Base-by-base conservation (phyloP, 1,284 basidiomycete species). In the Mycosarcoma maydis region DNA sequence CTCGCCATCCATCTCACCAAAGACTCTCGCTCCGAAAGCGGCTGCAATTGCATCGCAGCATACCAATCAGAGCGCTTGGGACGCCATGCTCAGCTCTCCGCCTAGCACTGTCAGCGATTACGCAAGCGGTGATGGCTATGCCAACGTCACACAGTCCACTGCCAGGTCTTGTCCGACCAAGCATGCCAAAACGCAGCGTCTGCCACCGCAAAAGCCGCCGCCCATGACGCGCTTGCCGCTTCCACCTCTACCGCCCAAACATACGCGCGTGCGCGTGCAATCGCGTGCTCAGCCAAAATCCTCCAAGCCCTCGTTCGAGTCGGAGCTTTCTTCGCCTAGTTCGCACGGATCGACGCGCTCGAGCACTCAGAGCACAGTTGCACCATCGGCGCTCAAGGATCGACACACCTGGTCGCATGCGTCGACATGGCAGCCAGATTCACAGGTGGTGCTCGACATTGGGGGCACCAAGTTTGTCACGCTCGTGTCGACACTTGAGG, bases 181-280 rank as follows among this genome's bases (percentile, higher is more conserved):
- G 24, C 33, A 39, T 4, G 19, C 20, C 36, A 67, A 67, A 7
- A 11, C 48, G 7, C 45, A 48, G 3, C 41, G 43, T 14, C 19
- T 69, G 22, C 66, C 66, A 7, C 66, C 66, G 16, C 66, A 55
- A n/a, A 69, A 69, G 42, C 66, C 66, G 13, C 66, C 66, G 6
- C 66, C 66, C 8, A 53, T 50, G 16, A 23, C 30, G 3, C 14
- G 34, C n/a, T 54, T 51, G n/a, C 66, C 65, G 4, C 58, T 47
- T 4, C 54, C 51, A 4, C 64, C 57, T n/a, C 42, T 52, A 19
- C 27, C 27, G 13, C 27, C 27, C 27, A 44, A 40, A 16, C 3
- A 20, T 9, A 3, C 9, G 0, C 20, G 16, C 11, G 39, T 53
- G 5, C 9, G 0, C 20, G 16, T 8, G 39, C 59, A 11, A 29